Conservation (phyloP, 345 rosid species). For the Xanthoceras sorbifolium region DNA sequence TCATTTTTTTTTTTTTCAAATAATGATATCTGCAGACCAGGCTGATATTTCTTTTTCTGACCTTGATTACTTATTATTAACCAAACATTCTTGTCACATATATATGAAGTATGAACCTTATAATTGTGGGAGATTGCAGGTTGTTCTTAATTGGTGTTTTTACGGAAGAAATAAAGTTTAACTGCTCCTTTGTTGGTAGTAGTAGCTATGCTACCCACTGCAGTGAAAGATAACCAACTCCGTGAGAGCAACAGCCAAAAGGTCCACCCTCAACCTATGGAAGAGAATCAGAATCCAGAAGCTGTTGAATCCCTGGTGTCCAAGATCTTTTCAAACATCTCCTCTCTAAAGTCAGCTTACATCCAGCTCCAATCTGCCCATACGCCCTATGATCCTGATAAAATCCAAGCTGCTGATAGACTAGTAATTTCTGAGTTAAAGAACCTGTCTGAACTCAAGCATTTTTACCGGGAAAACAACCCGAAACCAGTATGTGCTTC, state of each 20-base stretch:
- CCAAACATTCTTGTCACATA: neutral
- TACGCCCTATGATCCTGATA: conserved; percentile 84
- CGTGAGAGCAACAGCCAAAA: conserved; percentile 72
- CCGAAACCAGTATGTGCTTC: conserved; percentile 70
- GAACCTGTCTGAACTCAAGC: conserved; percentile 77
- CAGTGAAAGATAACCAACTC: conserved; percentile 73
- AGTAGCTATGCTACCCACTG: conserved; percentile 78
- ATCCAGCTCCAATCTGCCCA: conserved; percentile 84
- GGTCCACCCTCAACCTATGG: conserved; percentile 92
- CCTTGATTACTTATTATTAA: too few species aligned
- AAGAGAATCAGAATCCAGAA: conserved; percentile 78
- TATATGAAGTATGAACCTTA: neutral
- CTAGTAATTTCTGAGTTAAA: conserved; percentile 78
- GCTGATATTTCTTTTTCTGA: too few species aligned
- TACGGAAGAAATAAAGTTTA: conserved; percentile 15
- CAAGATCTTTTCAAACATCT: conserved; percentile 68
- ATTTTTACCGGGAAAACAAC: conserved; percentile 69
- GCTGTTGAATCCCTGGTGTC: conserved; percentile 75
- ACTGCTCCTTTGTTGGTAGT: conserved; percentile 34
- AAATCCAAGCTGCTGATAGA: conserved; percentile 84
- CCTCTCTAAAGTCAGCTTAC: conserved; percentile 78
- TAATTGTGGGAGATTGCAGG: conserved; percentile 29
- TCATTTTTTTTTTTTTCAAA: too few species aligned
- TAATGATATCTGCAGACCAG: too few species aligned
- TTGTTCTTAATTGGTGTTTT: conserved; percentile 22